Evolutionary conservation across 2,329 filamentous ascomycete species (phyloP), one percentile per base, ranked within the genome.

Genomic region (Chaetomium olivaceum): DNA sequence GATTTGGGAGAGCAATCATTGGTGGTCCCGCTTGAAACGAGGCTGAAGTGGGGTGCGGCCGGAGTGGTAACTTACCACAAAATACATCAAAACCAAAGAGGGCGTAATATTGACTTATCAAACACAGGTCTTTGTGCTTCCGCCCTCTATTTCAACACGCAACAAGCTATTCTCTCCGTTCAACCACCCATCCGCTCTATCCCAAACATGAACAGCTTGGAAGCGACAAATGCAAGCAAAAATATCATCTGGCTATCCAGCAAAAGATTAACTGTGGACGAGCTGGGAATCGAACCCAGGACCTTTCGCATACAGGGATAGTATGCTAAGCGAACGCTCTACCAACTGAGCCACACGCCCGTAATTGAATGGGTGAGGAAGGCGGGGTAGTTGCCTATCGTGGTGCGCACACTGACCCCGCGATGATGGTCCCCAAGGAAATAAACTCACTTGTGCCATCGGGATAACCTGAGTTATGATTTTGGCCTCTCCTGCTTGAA

Each of bases 321-420:
- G 59, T 54, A 69, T 72, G 70, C 70, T 72, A 72, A 72, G 70
- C 70, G 70, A 71, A 70, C 69, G 70, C 70, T 72, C 70, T 72
- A 72, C 70, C 70, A 72, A 71, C 69, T 72, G 70, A 72, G 70
- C 70, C 69, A 72, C 70, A 72, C 70, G 70, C 70, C 70, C 71
- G n/a, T 66, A n/a, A 27, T 21, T 55, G 50, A 25, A 62, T 56
- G 51, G 3, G 7, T 4, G 16, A 4, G 1, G 11, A 9, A 25
- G n/a, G 12, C 46, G n/a, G 56, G 11, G 31, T 33, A 23, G 5
- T 7, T 4, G 29, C 31, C 54, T 57, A 57, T 57, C 31, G 31
- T 21, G 31, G 21, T 11, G 21, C 2, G 31, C n/a, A 12, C 29
- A 6, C 19, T 4, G 52, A 25, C 25, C 14, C 23, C 27, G 23